Evolutionary conservation across 75 land plant species (phyloP).

Genomic region (Pinus taeda): DNA sequence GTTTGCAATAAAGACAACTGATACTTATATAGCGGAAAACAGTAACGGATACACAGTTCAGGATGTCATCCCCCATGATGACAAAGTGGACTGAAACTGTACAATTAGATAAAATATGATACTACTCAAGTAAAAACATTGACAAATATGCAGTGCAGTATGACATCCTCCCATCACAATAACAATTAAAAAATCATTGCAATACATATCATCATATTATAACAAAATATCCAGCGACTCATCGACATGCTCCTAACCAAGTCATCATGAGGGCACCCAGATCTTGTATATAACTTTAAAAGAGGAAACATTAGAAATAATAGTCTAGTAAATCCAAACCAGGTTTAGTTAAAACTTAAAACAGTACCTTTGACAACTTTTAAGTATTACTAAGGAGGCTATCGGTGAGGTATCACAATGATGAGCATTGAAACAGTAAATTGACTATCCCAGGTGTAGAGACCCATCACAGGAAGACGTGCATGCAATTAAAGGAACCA

Average conservation of each 20-base stretch:
- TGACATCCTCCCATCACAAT: neutral
- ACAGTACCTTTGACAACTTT: neutral
- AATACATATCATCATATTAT: neutral
- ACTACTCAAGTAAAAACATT: neutral
- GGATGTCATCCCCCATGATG: too few relatives aligned
- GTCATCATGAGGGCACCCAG: neutral
- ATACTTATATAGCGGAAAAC: too few relatives aligned
- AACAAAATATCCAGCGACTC: neutral
- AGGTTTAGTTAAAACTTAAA: neutral
- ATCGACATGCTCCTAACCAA: neutral
- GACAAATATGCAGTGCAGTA: neutral
- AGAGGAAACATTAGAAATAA: neutral
- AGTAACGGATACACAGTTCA: too few relatives aligned
- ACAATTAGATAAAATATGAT: neutral
- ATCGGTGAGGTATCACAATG: neutral
- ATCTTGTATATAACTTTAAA: neutral
- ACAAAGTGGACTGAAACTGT: too few relatives aligned
- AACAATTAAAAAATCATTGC: neutral
- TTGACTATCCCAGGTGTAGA: slow-evolving; percentile 3
- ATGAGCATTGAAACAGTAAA: slow-evolving; percentile 2
- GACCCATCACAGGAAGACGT: neutral
- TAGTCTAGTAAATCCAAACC: neutral
- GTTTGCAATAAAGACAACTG: neutral
- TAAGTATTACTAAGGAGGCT: neutral
- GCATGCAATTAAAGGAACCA: neutral